phyloP scores from a whole-genome alignment of 1,284 basidiomycete species.

The Ganoderma sinense region DNA sequence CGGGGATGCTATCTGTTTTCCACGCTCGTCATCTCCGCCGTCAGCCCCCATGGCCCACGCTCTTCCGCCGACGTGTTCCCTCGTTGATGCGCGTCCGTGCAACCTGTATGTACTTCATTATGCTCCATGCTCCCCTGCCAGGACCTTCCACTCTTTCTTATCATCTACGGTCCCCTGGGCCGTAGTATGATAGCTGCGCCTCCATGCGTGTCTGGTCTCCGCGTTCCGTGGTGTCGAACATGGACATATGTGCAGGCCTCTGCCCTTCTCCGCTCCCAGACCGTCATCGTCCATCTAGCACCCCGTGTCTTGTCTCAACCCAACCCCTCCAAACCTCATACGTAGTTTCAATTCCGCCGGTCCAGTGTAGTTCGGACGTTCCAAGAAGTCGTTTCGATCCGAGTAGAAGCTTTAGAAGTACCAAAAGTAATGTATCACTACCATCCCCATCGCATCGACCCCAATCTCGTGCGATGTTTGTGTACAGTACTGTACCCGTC shows the following conservation, averaged over 20 bases:
- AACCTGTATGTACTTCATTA: conserved; percentile 5
- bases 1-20: neutral
- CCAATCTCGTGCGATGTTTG: neutral
- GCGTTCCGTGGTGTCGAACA: neutral
- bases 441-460: neutral
- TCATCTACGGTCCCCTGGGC: neutral
- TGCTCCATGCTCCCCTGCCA: conserved; percentile 2
- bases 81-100: conserved; percentile 1
- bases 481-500: neutral
- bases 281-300: neutral
- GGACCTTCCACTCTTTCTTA: conserved; percentile 6
- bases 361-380: conserved; percentile 1
- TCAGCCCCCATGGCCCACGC: neutral
- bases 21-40: conserved; percentile 6
- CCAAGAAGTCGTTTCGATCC: neutral
- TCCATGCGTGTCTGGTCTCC: neutral
- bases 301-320: neutral
- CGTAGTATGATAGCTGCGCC: neutral
- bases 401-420: conserved; percentile 5
- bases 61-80: neutral
- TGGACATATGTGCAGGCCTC: neutral
- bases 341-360: neutral
- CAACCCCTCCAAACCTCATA: neutral
- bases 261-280: neutral
- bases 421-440: conserved; percentile 8